Evolutionary conservation across 352 stramenopile genomes (phyloP), one percentile per base, ranked within the genome.

Genomic region (Elongisporangium prolatum): DNA sequence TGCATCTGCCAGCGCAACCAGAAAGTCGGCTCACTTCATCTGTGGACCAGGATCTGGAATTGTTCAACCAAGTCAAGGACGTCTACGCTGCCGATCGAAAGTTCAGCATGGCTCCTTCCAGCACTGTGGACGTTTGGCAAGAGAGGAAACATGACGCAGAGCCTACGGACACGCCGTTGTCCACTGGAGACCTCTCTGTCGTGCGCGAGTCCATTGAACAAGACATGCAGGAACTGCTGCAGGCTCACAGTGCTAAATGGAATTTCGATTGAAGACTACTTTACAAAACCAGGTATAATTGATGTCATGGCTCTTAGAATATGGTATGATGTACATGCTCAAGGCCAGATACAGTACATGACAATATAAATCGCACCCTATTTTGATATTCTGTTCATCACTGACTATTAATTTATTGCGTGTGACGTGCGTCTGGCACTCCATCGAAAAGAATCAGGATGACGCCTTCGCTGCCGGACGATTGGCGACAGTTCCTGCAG

Each of bases 191-290:
- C 44, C 37, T 70, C 1, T 65, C 65, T 1, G 64, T 75, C 1
- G 34, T 44, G 25, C 69, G 70, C 8, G 64, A 73, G 50, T 64
- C 67, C 10, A 69, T 82, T 18, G 67, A 81, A 48, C 54, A 63
- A 11, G 69, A 81, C 25, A 72, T 81, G 54, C 48, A 63, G 7
- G 61, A 68, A 22, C 57, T 81, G 10, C 52, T 74, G 10, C 69
- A 57, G 4, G 57, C 76, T 2, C 37, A 51, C 9, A 7, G 24
- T 34, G 24, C 24, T 34, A 17, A 9, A 9, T 44, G 34, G 34
- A n/a, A n/a, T n/a, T 13, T 44, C 14, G 34, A 44, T 44, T 44
- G 34, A 44, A 44, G 34, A 17, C 34, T n/a, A 17, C 10, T 44
- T 17, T 44, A 9, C 34, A 44, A 44, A 44, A 44, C 9, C 9